These are phyloP conservation scores for Paspalum vaginatum DNA, from an alignment of 176 grass and related monocot species.

Conservation along the genomic window DNA sequence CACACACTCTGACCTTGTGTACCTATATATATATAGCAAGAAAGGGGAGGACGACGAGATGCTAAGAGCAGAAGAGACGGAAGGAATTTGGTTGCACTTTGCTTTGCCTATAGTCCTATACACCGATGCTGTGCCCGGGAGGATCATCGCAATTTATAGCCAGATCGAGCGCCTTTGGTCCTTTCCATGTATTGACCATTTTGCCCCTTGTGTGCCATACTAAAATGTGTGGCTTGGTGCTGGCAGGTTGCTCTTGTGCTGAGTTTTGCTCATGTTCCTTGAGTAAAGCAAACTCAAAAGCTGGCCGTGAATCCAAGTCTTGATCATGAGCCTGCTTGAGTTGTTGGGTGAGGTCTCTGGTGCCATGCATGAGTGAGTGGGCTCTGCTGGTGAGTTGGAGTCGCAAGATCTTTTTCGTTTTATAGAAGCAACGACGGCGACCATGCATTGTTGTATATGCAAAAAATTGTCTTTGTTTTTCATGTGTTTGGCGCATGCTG, in stretches of 20 bases:
- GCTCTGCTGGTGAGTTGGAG: constrained; percentile 40
- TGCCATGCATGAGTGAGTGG: constrained; percentile 28
- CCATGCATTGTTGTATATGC: not conserved
- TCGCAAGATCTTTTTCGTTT: constrained; percentile 45
- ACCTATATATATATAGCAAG: not conserved
- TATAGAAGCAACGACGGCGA: constrained; percentile 33
- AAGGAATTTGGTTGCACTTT: constrained; percentile 48
- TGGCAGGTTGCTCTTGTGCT: constrained; percentile 5
- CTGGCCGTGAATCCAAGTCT: constrained; percentile 65
- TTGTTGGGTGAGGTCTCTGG: constrained; percentile 33
- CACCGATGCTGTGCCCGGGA: constrained; percentile 9
- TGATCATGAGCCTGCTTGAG: constrained; percentile 57
- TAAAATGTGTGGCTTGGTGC: not conserved
- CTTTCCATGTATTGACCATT: not conserved
- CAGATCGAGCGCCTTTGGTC: not conserved
- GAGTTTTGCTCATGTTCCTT: constrained; percentile 40
- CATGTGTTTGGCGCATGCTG: not conserved
- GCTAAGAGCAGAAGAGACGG: constrained; percentile 43
- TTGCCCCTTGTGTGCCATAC: constrained; percentile 16
- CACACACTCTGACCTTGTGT: constrained; percentile 24
- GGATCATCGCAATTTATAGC: constrained; percentile 39
- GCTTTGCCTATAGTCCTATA: constrained; percentile 3
- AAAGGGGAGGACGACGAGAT: constrained; percentile 20
- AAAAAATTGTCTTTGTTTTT: not conserved
- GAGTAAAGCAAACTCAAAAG: constrained; percentile 81